phyloP scores from a whole-genome alignment of 2,329 filamentous ascomycete genomes.

The Curvularia sp. region DNA sequence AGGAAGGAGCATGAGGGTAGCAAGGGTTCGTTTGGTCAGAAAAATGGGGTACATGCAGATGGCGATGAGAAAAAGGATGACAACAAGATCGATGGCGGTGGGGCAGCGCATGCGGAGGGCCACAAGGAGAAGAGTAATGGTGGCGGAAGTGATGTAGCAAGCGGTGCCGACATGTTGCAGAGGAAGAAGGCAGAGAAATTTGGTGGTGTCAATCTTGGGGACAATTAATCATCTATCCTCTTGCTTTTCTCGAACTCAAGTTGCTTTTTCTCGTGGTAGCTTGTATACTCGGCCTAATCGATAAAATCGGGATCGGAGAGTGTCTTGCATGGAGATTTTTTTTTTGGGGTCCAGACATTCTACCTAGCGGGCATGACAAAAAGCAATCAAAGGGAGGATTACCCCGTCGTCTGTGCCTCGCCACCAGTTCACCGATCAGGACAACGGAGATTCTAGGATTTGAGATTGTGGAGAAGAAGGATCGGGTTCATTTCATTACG shows the following conservation, averaged over 20 bases:
- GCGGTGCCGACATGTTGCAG: constrained; percentile 12
- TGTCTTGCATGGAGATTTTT: not conserved
- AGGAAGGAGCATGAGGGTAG: not conserved
- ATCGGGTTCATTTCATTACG: not conserved
- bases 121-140: not conserved
- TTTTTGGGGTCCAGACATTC: no score
- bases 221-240: not conserved
- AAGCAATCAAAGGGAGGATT: not conserved
- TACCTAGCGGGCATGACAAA: not conserved
- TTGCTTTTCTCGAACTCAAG: not conserved
- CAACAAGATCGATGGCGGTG: not conserved
- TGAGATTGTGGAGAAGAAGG: not conserved
- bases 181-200: constrained; percentile 27
- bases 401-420: not conserved
- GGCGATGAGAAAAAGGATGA: not conserved
- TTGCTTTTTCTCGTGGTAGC: not conserved
- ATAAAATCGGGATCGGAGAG: not conserved
- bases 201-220: constrained; percentile 21
- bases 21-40: not conserved
- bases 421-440: constrained; percentile 1
- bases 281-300: not conserved
- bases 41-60: not conserved
- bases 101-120: not conserved
- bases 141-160: not conserved
- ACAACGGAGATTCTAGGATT: not conserved